Percentiles rank a stretch among this genome's conserved stretches.
These are phyloP conservation scores for Ophiostoma piceae DNA, from an alignment of 2,329 filamentous ascomycete species.

Conservation along the genomic window DNA sequence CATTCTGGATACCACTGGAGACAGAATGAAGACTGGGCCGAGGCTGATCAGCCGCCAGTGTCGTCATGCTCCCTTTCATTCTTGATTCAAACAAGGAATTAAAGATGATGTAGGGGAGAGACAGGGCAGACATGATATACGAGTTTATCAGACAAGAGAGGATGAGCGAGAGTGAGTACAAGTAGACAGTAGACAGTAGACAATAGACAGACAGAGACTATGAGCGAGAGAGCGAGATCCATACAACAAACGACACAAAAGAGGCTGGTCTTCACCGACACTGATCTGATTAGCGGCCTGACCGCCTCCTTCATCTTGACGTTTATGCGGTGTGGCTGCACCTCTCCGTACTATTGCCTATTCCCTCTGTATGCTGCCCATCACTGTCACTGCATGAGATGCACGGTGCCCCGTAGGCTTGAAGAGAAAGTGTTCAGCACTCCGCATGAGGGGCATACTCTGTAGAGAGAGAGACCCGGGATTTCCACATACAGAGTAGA, in stretches of 20 bases:
- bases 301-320: not conserved
- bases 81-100: not conserved
- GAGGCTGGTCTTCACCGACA: slow-evolving; percentile 7
- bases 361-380: not conserved
- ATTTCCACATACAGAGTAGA: not conserved
- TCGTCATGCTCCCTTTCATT: not conserved
- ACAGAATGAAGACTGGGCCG: not conserved
- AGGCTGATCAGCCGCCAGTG: slow-evolving; percentile 7
- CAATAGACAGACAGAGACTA: not conserved
- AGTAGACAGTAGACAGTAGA: no score
- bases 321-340: slow-evolving; percentile 4
- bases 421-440: slow-evolving; percentile 5
- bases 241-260: not conserved
- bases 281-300: slow-evolving; percentile 9
- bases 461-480: not conserved
- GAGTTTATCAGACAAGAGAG: no score
- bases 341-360: not conserved
- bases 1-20: not conserved
- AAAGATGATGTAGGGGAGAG: not conserved
- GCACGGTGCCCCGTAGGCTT: slow-evolving; percentile 5
- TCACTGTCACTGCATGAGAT: not conserved
- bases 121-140: not conserved
- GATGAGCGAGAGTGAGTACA: no score
- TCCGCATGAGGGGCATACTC: not conserved
- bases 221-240: not conserved